Evolutionary conservation across 2,329 filamentous ascomycete genomes (phyloP), one percentile per base, ranked within the genome.

Genomic region (Fusarium pininemorale): DNA sequence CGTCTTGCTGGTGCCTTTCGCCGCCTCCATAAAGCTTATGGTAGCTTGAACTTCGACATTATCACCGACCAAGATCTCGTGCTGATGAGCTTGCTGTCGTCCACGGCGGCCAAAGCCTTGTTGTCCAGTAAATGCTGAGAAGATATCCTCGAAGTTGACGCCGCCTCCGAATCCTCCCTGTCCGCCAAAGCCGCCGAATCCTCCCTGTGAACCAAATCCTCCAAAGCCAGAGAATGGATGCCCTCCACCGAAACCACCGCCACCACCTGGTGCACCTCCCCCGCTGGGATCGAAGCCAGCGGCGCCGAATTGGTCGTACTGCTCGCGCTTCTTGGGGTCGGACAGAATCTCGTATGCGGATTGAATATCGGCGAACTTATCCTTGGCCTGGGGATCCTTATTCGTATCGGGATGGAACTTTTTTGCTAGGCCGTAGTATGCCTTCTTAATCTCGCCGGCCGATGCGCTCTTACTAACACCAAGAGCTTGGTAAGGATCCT

Each of bases 351-450:
- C 96, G 84, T 99, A 99, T 30, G 96, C 94, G 38, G 93, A 90
- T 83, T 99, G 96, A 62, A 97, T 94, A 77, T 98, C 96, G 73
- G 92, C 90, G 79, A 99, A 99, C 79, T 93, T 96, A 78, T 98
- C 96, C 82, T 98, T 98, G 41, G 96, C 95, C n/a, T 87, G 89
- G 6, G 94, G 83, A 77, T 98, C 96, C 83, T 98, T 98, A 87
- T 98, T 99, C 41, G 96, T 98, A 82, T 99, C 96, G 14, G 96
- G 96, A 79, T 99, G 96, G 81, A 91, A 99, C 81, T 98, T 99
- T 84, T 99, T 99, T 26, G 96, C 96, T 67, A 98, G 87, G 57
- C 95, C 94, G 81, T 99, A 99, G 86, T 99, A 99, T 7, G 96
- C 95, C 83, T 98, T 98, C 82, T 99, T 99, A 82, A 99, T 98